phyloP scores from a whole-genome alignment of 2,329 filamentous ascomycete genomes.

The Periconia sp. region DNA sequence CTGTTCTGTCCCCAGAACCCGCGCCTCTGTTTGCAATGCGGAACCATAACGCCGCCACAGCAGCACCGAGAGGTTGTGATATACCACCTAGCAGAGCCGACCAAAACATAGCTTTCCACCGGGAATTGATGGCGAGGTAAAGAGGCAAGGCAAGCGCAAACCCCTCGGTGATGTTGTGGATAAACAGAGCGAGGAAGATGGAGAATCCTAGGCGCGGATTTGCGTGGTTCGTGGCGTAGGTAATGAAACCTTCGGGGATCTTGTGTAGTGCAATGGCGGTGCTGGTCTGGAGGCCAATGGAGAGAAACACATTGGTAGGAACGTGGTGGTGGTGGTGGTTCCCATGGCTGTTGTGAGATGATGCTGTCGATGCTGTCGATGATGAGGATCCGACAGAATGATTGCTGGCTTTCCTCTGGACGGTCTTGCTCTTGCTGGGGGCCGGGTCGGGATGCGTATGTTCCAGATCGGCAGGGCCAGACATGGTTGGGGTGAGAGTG shows the following conservation, averaged over 20 bases:
- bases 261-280: slow-evolving; percentile 96
- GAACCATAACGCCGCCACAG: slow-evolving; percentile 83
- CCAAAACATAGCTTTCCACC: slow-evolving; percentile 81
- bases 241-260: slow-evolving; percentile 83
- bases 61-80: slow-evolving; percentile 84
- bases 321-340: slow-evolving; percentile 89
- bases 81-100: slow-evolving; percentile 81
- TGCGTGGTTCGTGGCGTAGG: slow-evolving; percentile 95
- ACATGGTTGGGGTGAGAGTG: slow-evolving; percentile 22
- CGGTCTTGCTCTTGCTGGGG: slow-evolving; percentile 9
- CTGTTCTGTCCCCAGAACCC: slow-evolving; percentile 45
- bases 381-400: slow-evolving; percentile 18
- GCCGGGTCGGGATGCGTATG: slow-evolving; percentile 14
- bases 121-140: slow-evolving; percentile 84
- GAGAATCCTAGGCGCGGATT: slow-evolving; percentile 85
- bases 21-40: slow-evolving; percentile 61
- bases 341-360: slow-evolving; percentile 20
- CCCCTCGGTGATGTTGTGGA: slow-evolving; percentile 97
- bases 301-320: slow-evolving; percentile 87
- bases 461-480: slow-evolving; percentile 25
- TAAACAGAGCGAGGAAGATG: slow-evolving; percentile 93
- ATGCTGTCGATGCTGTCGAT: neutral
- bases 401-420: slow-evolving; percentile 16
- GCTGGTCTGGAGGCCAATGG: slow-evolving; percentile 93
- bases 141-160: slow-evolving; percentile 92